Evolutionary conservation across 2,329 filamentous ascomycete species (phyloP).

Genomic region (Fusarium sp.): DNA sequence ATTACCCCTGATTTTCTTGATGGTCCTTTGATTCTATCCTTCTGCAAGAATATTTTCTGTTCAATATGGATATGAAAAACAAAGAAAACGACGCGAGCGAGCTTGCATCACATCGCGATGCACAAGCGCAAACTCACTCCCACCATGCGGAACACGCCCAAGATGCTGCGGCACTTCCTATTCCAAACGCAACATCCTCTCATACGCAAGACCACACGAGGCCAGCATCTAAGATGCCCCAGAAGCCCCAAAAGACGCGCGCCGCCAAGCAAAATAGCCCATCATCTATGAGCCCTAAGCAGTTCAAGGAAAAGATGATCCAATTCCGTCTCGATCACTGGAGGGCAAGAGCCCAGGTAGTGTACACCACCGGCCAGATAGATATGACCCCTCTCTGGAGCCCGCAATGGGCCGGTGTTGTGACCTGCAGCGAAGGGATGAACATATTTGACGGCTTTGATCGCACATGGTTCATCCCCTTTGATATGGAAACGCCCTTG

Average conservation of each 20-base stretch:
- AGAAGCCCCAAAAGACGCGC: slow-evolving; percentile 4
- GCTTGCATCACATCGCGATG: background rate
- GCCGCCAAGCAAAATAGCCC: background rate
- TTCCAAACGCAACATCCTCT: background rate
- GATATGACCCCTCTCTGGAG: slow-evolving; percentile 40
- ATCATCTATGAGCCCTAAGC: background rate
- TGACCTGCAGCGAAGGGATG: slow-evolving; percentile 15
- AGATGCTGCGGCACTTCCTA: background rate
- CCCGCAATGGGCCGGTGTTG: slow-evolving; percentile 19
- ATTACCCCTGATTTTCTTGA: background rate
- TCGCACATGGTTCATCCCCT: slow-evolving; percentile 40
- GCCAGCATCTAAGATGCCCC: slow-evolving; percentile 2
- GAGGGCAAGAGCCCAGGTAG: slow-evolving; percentile 32
- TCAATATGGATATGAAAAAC: slow-evolving; percentile 13
- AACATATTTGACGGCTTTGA: slow-evolving; percentile 42
- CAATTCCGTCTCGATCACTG: slow-evolving; percentile 33
- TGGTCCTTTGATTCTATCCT: background rate
- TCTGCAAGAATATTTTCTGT: background rate
- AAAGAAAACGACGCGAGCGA: background rate
- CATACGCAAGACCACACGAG: background rate
- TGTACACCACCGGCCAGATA: slow-evolving; percentile 30
- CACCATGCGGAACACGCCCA: background rate
- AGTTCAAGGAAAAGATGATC: slow-evolving; percentile 38
- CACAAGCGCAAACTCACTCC: background rate
- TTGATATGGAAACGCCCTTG: slow-evolving; percentile 22